Evolutionary conservation across 306 rosid genomes (phyloP).

Genomic region (Gastrolobium bilobum): DNA sequence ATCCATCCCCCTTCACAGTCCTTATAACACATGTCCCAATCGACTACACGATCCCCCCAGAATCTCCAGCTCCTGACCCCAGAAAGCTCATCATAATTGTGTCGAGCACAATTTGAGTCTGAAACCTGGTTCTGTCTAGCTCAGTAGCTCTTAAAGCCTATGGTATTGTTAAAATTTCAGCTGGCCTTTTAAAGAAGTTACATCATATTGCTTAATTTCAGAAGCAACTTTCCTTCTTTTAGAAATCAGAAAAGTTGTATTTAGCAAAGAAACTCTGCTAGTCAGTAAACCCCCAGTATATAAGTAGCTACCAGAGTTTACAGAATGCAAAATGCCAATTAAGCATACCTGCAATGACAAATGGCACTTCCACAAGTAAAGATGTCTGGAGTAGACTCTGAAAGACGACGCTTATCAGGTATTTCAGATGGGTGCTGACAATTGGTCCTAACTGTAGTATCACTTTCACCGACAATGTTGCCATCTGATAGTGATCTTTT

Average conservation of each 20-base stretch:
- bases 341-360: constrained; percentile 74
- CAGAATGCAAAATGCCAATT: constrained; percentile 38
- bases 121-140: background rate
- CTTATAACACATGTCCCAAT: background rate
- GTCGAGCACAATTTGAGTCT: constrained; percentile 1
- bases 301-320: constrained; percentile 13
- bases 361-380: constrained; percentile 63
- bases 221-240: background rate
- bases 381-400: constrained; percentile 67
- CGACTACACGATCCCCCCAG: constrained; percentile 1
- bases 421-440: constrained; percentile 56
- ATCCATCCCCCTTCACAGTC: background rate
- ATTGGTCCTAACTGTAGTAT: constrained; percentile 53
- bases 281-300: constrained; percentile 19
- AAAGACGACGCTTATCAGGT: constrained; percentile 48
- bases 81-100: background rate
- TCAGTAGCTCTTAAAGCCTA: background rate
- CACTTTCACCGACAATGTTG: constrained; percentile 67
- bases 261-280: background rate
- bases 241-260: background rate
- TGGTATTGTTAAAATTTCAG: constrained; percentile 23
- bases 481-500: constrained; percentile 95
- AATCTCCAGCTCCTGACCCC: background rate
- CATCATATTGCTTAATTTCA: constrained; percentile 18
- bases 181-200: background rate